A percentile compares a stretch with the other conserved stretches of the same genome.
Conservation (phyloP, 1,284 basidiomycete species). For the Stygiomarasmius scandens region DNA sequence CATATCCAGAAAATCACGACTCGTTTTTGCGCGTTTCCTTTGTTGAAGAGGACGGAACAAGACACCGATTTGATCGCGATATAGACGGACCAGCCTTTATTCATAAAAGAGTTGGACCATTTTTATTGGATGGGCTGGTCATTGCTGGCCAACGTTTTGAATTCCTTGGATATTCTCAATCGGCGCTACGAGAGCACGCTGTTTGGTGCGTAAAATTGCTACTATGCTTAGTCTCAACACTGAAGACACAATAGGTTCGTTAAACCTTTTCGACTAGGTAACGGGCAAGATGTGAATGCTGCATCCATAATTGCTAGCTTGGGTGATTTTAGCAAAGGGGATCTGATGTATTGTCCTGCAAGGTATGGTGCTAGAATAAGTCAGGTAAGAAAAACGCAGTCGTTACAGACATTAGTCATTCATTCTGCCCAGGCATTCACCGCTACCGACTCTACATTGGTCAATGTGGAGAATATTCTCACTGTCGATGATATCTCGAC, state of each 20-base stretch:
- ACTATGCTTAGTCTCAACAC: slow-evolving; percentile 51
- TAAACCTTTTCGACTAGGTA: slow-evolving; percentile 44
- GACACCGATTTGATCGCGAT: slow-evolving; percentile 53
- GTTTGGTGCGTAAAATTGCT: slow-evolving; percentile 39
- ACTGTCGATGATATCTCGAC: slow-evolving; percentile 47
- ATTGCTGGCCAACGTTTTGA: slow-evolving; percentile 54
- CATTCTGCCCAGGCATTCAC: slow-evolving; percentile 60
- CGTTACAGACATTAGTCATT: not conserved
- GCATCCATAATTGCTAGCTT: slow-evolving; percentile 51
- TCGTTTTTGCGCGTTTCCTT: slow-evolving; percentile 69
- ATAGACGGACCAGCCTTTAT: slow-evolving; percentile 52
- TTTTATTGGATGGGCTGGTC: slow-evolving; percentile 46
- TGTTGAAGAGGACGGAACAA: slow-evolving; percentile 55
- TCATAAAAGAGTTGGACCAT: slow-evolving; percentile 40
- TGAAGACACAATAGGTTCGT: slow-evolving; percentile 55
- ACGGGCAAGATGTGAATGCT: slow-evolving; percentile 39
- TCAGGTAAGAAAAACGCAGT: not conserved
- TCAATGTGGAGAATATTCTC: slow-evolving; percentile 54
- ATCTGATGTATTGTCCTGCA: slow-evolving; percentile 62
- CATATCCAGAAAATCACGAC: slow-evolving; percentile 49
- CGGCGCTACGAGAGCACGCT: slow-evolving; percentile 53
- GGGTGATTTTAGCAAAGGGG: slow-evolving; percentile 52
- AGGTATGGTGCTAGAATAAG: slow-evolving; percentile 72
- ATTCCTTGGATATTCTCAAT: slow-evolving; percentile 62
- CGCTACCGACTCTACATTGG: slow-evolving; percentile 61